A percentile compares a stretch with the other conserved stretches of the same genome.
These are phyloP conservation scores for Leccinum disarticulatum DNA, from an alignment of 768 basidiomycete species.

Conservation along the genomic window DNA sequence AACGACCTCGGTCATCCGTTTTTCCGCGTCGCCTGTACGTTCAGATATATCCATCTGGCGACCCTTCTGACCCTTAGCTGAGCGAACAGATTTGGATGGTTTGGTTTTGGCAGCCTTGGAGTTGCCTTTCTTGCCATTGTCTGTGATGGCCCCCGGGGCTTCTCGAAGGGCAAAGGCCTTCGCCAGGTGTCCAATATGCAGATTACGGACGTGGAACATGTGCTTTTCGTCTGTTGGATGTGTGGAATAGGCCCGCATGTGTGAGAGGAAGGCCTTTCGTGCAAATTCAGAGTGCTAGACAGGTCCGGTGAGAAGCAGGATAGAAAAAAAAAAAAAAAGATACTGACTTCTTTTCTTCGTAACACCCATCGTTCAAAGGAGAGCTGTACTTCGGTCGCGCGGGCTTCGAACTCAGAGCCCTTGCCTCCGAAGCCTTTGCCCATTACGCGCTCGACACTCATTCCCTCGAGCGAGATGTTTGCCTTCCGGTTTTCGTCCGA, in stretches of 20 bases:
- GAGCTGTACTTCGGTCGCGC: conserved; percentile 95
- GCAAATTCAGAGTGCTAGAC: conserved; percentile 73
- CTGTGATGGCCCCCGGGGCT: conserved; percentile 53
- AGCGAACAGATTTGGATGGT: conserved; percentile 4
- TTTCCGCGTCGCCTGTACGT: conserved; percentile 58
- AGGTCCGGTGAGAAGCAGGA: conserved; percentile 6
- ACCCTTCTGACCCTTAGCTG: conserved; percentile 20
- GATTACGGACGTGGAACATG: conserved; percentile 92
- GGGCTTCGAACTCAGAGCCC: conserved; percentile 74
- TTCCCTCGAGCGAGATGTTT: conserved; percentile 54
- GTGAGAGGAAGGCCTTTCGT: conserved; percentile 84
- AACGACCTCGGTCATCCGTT: conserved; percentile 84
- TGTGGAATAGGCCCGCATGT: conserved; percentile 95
- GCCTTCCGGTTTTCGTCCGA: conserved; percentile 32
- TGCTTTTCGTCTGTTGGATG: conserved; percentile 95
- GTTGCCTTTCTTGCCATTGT: conserved; percentile 20
- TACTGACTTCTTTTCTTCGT: conserved; percentile 61
- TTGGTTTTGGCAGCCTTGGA: conserved; percentile 7
- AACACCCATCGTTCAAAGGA: conserved; percentile 95
- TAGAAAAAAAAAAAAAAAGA: not conserved
- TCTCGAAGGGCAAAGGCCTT: conserved; percentile 91
- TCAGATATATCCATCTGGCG: conserved; percentile 37
- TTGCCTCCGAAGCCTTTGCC: conserved; percentile 84
- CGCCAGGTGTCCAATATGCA: conserved; percentile 93
- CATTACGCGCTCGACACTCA: conserved; percentile 70